A percentile compares a stretch with the other conserved stretches of the same genome.
Evolutionary conservation across 495 filamentous ascomycete species (phyloP).

Genomic region (Massariosphaeria phaeospora): DNA sequence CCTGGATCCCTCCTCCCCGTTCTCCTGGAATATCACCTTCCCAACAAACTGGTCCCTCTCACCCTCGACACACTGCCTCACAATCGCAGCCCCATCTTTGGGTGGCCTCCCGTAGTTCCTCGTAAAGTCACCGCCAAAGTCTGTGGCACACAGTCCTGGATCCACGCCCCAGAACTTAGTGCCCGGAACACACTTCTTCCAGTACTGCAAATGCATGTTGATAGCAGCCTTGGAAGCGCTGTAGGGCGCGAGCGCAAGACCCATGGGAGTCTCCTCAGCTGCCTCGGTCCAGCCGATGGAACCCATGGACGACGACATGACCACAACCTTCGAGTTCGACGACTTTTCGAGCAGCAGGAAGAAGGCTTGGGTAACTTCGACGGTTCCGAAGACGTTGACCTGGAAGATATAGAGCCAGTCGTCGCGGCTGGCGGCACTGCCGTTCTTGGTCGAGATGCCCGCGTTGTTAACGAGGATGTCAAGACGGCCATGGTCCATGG

Average conservation of each 20-base stretch:
- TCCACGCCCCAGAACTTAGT: conserved; percentile 10
- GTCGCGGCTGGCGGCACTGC: background rate
- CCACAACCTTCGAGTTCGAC: conserved; percentile 1
- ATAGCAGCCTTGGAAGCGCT: conserved; percentile 18
- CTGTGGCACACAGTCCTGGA: conserved; percentile 14
- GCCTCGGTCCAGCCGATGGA: conserved; percentile 3
- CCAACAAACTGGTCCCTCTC: conserved; percentile 8
- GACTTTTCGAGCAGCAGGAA: conserved; percentile 16
- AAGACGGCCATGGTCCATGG: conserved; percentile 6
- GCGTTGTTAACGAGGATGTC: conserved; percentile 27
- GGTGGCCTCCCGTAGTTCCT: conserved; percentile 5
- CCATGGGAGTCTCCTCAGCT: background rate
- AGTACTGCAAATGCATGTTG: conserved; percentile 16
- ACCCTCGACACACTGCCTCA: conserved; percentile 16
- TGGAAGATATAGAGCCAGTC: conserved; percentile 10
- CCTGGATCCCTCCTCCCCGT: background rate
- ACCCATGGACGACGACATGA: conserved; percentile 12
- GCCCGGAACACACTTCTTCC: background rate
- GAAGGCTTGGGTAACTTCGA: conserved; percentile 2
- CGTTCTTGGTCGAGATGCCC: background rate
- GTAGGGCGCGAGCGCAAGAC: background rate
- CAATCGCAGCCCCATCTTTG: background rate
- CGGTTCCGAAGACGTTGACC: conserved; percentile 16
- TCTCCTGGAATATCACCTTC: conserved; percentile 6
- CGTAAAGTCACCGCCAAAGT: conserved; percentile 6